Percentiles rank a stretch among this genome's conserved stretches.
Evolutionary conservation across 192 early-diverging fungal species (phyloP).

Genomic region (Dissophora globulifera): DNA sequence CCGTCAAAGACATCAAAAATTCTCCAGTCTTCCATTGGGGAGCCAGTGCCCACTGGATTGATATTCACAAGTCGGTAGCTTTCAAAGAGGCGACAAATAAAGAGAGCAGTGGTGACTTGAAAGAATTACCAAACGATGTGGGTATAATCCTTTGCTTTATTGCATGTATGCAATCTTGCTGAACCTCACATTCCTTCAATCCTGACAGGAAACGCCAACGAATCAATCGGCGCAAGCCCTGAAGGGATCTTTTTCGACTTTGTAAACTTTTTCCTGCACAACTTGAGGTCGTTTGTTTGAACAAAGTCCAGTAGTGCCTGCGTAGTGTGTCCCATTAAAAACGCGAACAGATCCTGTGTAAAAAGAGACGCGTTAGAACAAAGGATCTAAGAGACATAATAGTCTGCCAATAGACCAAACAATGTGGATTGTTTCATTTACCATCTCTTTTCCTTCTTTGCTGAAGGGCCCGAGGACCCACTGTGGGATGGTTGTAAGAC

Average conservation of each 20-base stretch:
- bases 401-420: no score
- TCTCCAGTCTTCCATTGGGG: no score
- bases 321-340: slow-evolving; percentile 60
- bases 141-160: no score
- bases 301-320: slow-evolving; percentile 66
- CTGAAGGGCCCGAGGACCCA: slow-evolving; percentile 62
- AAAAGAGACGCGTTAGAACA: neutral
- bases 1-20: no score
- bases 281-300: slow-evolving; percentile 61
- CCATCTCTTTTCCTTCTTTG: slow-evolving; percentile 67
- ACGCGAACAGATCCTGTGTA: slow-evolving; percentile 62
- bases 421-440: neutral
- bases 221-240: slow-evolving; percentile 51
- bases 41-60: no score
- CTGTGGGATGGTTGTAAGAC: slow-evolving; percentile 49
- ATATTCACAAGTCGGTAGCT: no score
- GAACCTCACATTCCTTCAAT: slow-evolving; percentile 33
- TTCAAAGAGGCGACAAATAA: no score
- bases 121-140: no score
- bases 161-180: no score
- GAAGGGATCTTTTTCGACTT: slow-evolving; percentile 65
- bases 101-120: no score
- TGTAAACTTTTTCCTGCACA: slow-evolving; percentile 67
- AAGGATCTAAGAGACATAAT: no score
- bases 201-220: slow-evolving; percentile 50